Evolutionary conservation across 2,329 filamentous ascomycete genomes (phyloP), one percentile per base, ranked within the genome.

Genomic region (Paraphaeosphaeria sporulosa): DNA sequence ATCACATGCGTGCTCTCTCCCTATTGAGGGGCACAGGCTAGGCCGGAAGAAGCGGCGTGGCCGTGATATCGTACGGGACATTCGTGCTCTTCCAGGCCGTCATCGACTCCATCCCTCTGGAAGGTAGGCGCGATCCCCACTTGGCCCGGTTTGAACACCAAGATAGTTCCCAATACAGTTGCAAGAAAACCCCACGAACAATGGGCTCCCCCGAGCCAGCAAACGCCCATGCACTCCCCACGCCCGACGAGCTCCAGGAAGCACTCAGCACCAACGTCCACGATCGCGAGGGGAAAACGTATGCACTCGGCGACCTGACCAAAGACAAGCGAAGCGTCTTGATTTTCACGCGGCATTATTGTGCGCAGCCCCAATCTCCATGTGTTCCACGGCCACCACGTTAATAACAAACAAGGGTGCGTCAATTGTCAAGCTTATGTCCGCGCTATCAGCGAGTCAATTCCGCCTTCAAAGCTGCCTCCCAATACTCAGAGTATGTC

Each of bases 361-460:
- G 69, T 71, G 63, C 40, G 63, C 55, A 49, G 17, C 30, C n/a
- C n/a, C 32, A 3, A 19, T 1, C 15, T 21, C 7, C 25, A 9
- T 25, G 23, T 36, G 3, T 5, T 2, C 30, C 10, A 12, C 10
- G 30, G 15, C 32, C 25, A 46, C 21, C 9, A 15, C 1, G 25
- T 49, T 12, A 12, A 30, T 17, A 5, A n/a, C 12, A 34, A 21
- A 32, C 30, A 32, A 70, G 69, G 69, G 68, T 71, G 69, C 36
- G 30, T 68, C n/a, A 71, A 69, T 30, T 71, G 69, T 42, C 66
- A 70, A 61, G 66, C 63, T 1, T 71, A 70, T 27, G 62, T 71
- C 9, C 61, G 65, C 4, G 56, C 50, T 17, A 63, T 71, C 13
- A 67, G 65, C 54, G 59, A 65, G 17, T 57, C 61, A 4, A 61